Evolutionary conservation across 1,284 basidiomycete species (phyloP).

Genomic region (Paramarasmius palmivorus): DNA sequence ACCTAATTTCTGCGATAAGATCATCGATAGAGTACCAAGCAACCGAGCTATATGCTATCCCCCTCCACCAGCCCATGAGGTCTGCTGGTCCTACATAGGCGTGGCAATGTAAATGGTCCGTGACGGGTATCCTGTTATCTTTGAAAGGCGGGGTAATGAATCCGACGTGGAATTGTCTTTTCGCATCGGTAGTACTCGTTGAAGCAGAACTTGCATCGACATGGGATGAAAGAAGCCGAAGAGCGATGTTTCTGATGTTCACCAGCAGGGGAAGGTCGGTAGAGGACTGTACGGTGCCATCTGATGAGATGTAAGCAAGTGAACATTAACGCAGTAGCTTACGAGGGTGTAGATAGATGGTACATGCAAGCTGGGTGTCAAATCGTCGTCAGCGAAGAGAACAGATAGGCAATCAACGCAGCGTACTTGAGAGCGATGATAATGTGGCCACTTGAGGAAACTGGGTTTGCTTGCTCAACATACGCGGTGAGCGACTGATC

Average conservation of each 20-base stretch:
- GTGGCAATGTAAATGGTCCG: slow-evolving; percentile 75
- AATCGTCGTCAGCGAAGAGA: neutral
- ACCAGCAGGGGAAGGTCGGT: slow-evolving; percentile 73
- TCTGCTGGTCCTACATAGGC: slow-evolving; percentile 67
- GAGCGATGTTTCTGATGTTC: slow-evolving; percentile 58
- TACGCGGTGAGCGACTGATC: slow-evolving; percentile 77
- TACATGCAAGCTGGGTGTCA: slow-evolving; percentile 67
- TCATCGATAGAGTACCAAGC: slow-evolving; percentile 78
- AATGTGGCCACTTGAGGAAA: slow-evolving; percentile 69
- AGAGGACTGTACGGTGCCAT: slow-evolving; percentile 50
- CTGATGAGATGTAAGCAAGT: slow-evolving; percentile 3
- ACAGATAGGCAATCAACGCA: slow-evolving; percentile 6
- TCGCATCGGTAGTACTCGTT: slow-evolving; percentile 28
- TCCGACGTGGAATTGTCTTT: slow-evolving; percentile 55
- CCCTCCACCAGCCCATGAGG: slow-evolving; percentile 70
- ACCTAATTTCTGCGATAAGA: slow-evolving; percentile 79
- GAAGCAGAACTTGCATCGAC: slow-evolving; percentile 37
- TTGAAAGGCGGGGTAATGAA: slow-evolving; percentile 77
- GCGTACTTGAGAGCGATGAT: slow-evolving; percentile 75
- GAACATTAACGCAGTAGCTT: slow-evolving; percentile 26
- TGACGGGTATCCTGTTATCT: slow-evolving; percentile 73
- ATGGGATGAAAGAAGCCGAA: slow-evolving; percentile 52
- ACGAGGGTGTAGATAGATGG: slow-evolving; percentile 74
- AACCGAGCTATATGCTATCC: slow-evolving; percentile 61
- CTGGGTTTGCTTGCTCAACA: slow-evolving; percentile 64